phyloP scores from a whole-genome alignment of 306 rosid species.

The Castanea crenata region DNA sequence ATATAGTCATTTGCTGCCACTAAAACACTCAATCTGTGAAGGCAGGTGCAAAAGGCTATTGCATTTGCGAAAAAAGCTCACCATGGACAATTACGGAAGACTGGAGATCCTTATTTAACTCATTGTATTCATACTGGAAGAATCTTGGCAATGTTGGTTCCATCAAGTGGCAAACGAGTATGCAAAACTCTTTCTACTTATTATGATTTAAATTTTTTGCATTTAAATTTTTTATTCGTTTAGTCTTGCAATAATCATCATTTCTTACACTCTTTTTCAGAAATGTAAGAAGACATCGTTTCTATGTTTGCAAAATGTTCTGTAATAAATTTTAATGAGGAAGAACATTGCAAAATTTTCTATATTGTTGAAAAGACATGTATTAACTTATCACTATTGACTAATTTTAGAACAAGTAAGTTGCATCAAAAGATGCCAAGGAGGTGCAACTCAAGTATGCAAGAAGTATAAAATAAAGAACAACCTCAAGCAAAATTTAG shows the following conservation, averaged over 20 bases:
- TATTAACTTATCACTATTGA: background rate
- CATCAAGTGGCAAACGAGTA: constrained; percentile 82
- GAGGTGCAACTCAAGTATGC: background rate
- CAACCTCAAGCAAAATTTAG: background rate
- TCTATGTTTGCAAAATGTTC: background rate
- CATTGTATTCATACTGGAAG: constrained; percentile 93
- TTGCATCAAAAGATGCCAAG: background rate
- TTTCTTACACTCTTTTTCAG: background rate
- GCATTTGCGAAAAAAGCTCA: constrained; percentile 90
- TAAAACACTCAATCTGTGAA: constrained; percentile 61
- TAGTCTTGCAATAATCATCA: background rate
- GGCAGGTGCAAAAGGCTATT: constrained; percentile 98
- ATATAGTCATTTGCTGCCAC: constrained; percentile 32
- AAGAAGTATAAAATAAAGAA: background rate
- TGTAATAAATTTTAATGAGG: background rate
- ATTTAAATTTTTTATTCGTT: background rate
- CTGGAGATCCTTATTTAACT: constrained; percentile 90
- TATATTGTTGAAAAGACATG: background rate
- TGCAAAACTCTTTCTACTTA: constrained; percentile 25
- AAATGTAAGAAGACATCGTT: background rate
- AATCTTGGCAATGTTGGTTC: constrained; percentile 89
- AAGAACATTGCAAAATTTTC: background rate
- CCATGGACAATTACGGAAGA: constrained; percentile 77
- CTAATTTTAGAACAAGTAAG: background rate
- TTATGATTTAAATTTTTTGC: background rate